Conservation (phyloP, 129 eudicot species). For the Apium graveolens region DNA sequence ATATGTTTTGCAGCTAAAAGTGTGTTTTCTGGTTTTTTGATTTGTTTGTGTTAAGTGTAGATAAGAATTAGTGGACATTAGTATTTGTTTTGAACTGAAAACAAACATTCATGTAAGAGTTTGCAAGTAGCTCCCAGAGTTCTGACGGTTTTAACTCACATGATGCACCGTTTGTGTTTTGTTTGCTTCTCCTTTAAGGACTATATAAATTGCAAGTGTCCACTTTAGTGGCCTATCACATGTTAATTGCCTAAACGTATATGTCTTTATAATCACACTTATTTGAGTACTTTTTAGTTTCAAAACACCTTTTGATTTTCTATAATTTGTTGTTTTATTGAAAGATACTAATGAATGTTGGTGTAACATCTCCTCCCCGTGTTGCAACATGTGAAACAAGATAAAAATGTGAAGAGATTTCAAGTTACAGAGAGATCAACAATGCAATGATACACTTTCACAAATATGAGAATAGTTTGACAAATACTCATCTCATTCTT, state of each 20-base stretch:
- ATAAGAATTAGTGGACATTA: no score
- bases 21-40: background rate
- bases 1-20: background rate
- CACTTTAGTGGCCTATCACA: background rate
- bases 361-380: background rate
- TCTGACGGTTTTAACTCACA: conserved; percentile 5
- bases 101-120: background rate
- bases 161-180: conserved; percentile 7
- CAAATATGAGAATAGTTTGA: background rate
- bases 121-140: background rate
- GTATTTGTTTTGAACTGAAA: background rate
- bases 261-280: no score
- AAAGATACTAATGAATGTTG: no score
- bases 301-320: no score
- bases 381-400: background rate
- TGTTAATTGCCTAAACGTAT: background rate
- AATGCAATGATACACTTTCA: background rate
- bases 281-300: no score
- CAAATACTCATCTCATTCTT: background rate
- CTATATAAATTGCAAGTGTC: background rate
- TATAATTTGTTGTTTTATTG: no score
- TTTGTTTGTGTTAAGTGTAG: background rate
- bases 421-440: background rate
- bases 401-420: background rate
- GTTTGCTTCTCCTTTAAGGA: background rate